Conservation (phyloP, 2,329 filamentous ascomycete genomes). For the Cercospora zeae-maydis region DNA sequence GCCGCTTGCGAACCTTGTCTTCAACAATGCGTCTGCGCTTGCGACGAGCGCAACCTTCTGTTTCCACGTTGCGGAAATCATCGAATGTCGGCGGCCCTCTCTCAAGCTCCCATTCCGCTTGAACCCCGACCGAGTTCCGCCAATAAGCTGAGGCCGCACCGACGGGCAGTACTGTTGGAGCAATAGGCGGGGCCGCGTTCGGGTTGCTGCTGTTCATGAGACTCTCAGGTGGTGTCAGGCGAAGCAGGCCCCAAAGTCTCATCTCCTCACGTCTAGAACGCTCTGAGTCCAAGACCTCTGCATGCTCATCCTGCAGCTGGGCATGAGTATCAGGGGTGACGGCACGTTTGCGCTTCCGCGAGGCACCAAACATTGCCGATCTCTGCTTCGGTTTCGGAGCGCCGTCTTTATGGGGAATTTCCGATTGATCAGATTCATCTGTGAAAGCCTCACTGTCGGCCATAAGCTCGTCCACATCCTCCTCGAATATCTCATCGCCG, state of each 20-base stretch:
- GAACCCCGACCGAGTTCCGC: background rate
- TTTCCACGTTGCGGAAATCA: background rate
- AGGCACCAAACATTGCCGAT: background rate
- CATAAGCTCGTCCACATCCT: slow-evolving; percentile 13
- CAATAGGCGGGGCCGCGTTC: background rate
- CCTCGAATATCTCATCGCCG: slow-evolving; percentile 19
- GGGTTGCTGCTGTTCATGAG: background rate
- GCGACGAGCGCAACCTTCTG: background rate
- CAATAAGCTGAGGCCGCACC: background rate
- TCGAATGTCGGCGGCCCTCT: background rate
- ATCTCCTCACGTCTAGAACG: background rate
- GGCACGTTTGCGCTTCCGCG: background rate
- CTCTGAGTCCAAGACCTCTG: background rate
- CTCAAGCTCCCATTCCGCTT: background rate
- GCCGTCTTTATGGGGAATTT: background rate
- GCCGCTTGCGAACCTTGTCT: background rate
- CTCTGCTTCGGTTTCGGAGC: background rate
- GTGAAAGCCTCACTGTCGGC: slow-evolving; percentile 20
- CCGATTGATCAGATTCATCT: background rate
- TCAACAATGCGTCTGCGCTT: background rate
- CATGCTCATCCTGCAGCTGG: background rate
- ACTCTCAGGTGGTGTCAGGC: background rate
- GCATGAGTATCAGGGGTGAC: background rate
- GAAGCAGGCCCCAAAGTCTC: background rate
- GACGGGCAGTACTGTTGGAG: background rate